These are phyloP conservation scores for Fistulifera solaris DNA, from an alignment of 108 stramenopile genomes.

Conservation along the genomic window DNA sequence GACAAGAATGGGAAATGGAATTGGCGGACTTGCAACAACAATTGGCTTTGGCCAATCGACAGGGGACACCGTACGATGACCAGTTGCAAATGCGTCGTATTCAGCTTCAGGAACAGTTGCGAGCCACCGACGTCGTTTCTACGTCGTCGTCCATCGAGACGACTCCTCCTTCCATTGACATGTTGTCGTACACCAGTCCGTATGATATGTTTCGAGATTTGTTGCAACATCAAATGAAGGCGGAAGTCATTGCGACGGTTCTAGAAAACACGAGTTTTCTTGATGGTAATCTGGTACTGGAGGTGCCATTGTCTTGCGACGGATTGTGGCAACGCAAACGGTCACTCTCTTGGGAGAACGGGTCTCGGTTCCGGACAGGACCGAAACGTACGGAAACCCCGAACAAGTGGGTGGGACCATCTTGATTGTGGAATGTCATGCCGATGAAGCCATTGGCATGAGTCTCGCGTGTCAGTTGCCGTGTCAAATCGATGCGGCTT, in stretches of 20 bases:
- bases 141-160: slow-evolving; percentile 15
- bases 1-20: slow-evolving; percentile 55
- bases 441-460: slow-evolving; percentile 84
- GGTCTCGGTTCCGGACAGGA: slow-evolving; percentile 33
- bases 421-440: slow-evolving; percentile 74
- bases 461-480: slow-evolving; percentile 50
- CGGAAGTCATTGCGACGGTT: slow-evolving; percentile 62
- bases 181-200: slow-evolving; percentile 43
- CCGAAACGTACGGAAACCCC: slow-evolving; percentile 58
- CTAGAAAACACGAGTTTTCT: slow-evolving; percentile 75
- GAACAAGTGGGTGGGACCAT: slow-evolving; percentile 44
- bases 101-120: slow-evolving; percentile 2
- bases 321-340: slow-evolving; percentile 36
- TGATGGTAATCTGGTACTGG: slow-evolving; percentile 55
- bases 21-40: slow-evolving; percentile 61
- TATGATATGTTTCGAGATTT: slow-evolving; percentile 64
- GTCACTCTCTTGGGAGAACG: slow-evolving; percentile 44
- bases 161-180: slow-evolving; percentile 17
- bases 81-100: slow-evolving; percentile 1
- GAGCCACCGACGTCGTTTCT: not conserved
- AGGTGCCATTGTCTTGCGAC: slow-evolving; percentile 61
- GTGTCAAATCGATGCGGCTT: slow-evolving; percentile 36
- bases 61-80: slow-evolving; percentile 4
- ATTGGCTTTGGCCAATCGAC: slow-evolving; percentile 31
- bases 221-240: slow-evolving; percentile 61